Percentiles rank a stretch among this genome's conserved stretches.
These are phyloP conservation scores for Aspergillus sclerotiicarbonarius DNA, from an alignment of 495 filamentous ascomycete genomes.

Conservation along the genomic window DNA sequence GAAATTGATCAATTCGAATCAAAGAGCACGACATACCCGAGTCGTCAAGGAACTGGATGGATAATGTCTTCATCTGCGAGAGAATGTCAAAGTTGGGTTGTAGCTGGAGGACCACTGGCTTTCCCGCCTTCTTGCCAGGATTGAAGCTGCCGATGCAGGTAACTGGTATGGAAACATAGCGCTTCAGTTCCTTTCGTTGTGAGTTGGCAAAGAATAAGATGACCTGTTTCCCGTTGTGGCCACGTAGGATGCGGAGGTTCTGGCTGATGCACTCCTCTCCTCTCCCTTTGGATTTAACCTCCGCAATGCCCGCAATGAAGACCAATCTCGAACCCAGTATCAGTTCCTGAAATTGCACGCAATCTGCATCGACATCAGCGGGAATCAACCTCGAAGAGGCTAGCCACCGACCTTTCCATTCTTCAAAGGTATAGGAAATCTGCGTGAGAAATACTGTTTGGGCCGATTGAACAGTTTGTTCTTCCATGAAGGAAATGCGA, in stretches of 20 bases:
- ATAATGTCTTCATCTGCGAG: slow-evolving; percentile 39
- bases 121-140: slow-evolving; percentile 41
- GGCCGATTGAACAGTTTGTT: slow-evolving; percentile 44
- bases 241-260: slow-evolving; percentile 44
- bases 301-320: slow-evolving; percentile 45
- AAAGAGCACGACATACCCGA: slow-evolving; percentile 30
- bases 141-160: slow-evolving; percentile 41
- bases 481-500: slow-evolving; percentile 44
- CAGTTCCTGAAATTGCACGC: slow-evolving; percentile 44
- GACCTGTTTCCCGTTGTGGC: slow-evolving; percentile 35
- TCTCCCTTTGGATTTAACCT: slow-evolving; percentile 47
- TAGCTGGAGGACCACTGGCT: slow-evolving; percentile 38
- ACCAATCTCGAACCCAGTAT: slow-evolving; percentile 41
- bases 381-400: not conserved
- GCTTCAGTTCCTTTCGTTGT: slow-evolving; percentile 38
- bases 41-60: slow-evolving; percentile 43
- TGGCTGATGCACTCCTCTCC: slow-evolving; percentile 52
- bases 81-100: slow-evolving; percentile 47
- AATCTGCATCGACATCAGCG: slow-evolving; percentile 24
- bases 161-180: slow-evolving; percentile 47
- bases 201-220: slow-evolving; percentile 49
- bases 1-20: not conserved
- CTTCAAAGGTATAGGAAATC: slow-evolving; percentile 45
- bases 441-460: slow-evolving; percentile 43
- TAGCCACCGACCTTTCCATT: slow-evolving; percentile 37